Evolutionary conservation across 2,329 filamentous ascomycete genomes (phyloP).

Genomic region (Ophiostoma novo-ulmi): DNA sequence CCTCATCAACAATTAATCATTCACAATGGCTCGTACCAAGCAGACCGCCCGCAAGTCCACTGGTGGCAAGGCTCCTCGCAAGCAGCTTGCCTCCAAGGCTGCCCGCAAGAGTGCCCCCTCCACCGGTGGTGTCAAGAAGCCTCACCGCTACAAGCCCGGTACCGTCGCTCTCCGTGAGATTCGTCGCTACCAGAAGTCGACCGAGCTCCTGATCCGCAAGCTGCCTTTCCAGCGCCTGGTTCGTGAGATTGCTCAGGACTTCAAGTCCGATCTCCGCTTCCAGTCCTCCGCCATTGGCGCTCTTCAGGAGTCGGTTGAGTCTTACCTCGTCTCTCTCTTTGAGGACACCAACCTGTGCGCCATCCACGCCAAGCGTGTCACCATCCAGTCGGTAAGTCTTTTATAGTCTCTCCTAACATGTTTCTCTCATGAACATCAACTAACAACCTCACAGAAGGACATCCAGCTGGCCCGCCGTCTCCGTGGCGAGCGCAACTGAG

Average conservation of each 20-base stretch:
- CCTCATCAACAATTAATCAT: slow-evolving; percentile 30
- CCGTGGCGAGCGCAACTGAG: slow-evolving; percentile 85
- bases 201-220: slow-evolving; percentile 93
- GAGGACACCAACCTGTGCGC: slow-evolving; percentile 98
- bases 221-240: slow-evolving; percentile 95
- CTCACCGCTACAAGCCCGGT: slow-evolving; percentile 83
- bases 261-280: slow-evolving; percentile 95
- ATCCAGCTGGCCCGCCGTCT: slow-evolving; percentile 95
- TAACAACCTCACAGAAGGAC: slow-evolving; percentile 62
- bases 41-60: slow-evolving; percentile 70
- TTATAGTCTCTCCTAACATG: not conserved
- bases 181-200: slow-evolving; percentile 95
- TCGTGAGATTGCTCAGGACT: slow-evolving; percentile 92
- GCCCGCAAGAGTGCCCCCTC: slow-evolving; percentile 97
- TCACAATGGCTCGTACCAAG: slow-evolving; percentile 60
- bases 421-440: slow-evolving; percentile 25
- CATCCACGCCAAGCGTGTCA: slow-evolving; percentile 99
- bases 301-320: slow-evolving; percentile 97
- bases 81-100: slow-evolving; percentile 99
- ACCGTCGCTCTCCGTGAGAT: slow-evolving; percentile 98
- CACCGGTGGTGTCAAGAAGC: slow-evolving; percentile 96
- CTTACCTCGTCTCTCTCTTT: slow-evolving; percentile 95
- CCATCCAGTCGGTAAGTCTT: slow-evolving; percentile 67
- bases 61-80: slow-evolving; percentile 74
- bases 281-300: slow-evolving; percentile 97